Evolutionary conservation across 306 rosid species (phyloP), one percentile per base, ranked within the genome.

Genomic region (Cicer arietinum): DNA sequence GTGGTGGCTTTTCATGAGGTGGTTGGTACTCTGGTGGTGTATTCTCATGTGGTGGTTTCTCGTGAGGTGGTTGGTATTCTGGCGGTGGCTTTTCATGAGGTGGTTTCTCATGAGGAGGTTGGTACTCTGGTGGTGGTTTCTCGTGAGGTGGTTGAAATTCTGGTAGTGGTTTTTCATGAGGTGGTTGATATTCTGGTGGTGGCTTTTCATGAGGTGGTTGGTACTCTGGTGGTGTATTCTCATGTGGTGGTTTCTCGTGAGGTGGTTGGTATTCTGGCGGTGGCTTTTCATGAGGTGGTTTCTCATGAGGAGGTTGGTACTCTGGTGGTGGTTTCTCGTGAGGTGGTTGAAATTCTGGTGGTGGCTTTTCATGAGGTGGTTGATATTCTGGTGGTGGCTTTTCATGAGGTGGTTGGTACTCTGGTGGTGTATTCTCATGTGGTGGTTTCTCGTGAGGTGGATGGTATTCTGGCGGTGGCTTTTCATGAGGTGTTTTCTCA

Each of bases 171-270:
- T 65, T 57, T 20, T 39, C 66, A 14, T 59, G n/a, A n/a, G n/a
- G n/a, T n/a, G n/a, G n/a, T n/a, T n/a, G n/a, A n/a, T n/a, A n/a
- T n/a, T n/a, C n/a, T n/a, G n/a, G 13, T 1, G 66, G 74, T n/a
- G 69, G 81, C 1, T 47, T 61, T 0, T 74, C 69, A 6, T 37
- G 1, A 1, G 85, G 80, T 0, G 80, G 82, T 0, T 16, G 10
- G 3, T 66, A 58, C 7, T 6, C 70, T 8, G 69, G 48, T 0
- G 84, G 71, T 48, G 69, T 70, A 1, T 22, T 11, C 0, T 0
- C 50, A 1, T 20, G 14, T 0, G 83, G 78, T 53, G 84, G 77
- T 0, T 70, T 64, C 12, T n/a, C 25, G n/a, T 70, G 40, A 57
- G 77, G 74, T 0, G 84, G 78, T 3, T 57, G 4, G 1, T 76